Evolutionary conservation across 1,284 basidiomycete species (phyloP).

Genomic region (Cryptococcus sp.): DNA sequence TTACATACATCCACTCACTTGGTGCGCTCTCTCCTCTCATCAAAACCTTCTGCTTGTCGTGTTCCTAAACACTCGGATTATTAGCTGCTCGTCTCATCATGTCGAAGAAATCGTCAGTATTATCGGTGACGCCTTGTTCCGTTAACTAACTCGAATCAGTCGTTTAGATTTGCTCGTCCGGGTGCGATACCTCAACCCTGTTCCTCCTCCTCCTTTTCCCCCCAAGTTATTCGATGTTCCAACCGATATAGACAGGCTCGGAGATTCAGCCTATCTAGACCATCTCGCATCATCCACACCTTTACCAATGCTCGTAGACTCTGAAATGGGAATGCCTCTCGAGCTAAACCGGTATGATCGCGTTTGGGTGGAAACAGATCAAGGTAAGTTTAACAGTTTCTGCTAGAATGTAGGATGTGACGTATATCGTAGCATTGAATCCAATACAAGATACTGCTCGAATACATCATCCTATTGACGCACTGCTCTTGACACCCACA

Average conservation of each 20-base stretch:
- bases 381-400: conserved; percentile 51
- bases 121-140: neutral
- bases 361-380: conserved; percentile 74
- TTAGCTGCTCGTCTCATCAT: neutral
- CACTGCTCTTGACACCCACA: conserved; percentile 31
- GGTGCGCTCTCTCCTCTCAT: too few relatives aligned
- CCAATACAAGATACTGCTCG: conserved; percentile 64
- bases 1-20: too few relatives aligned
- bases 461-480: conserved; percentile 34
- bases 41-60: too few relatives aligned
- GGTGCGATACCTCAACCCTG: conserved; percentile 85
- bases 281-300: conserved; percentile 71
- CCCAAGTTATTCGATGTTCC: conserved; percentile 85
- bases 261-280: conserved; percentile 74
- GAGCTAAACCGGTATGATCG: conserved; percentile 76
- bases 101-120: conserved; percentile 33
- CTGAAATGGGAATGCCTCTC: conserved; percentile 89
- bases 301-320: conserved; percentile 87
- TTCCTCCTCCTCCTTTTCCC: conserved; percentile 89
- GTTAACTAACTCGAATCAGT: conserved; percentile 4
- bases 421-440: conserved; percentile 53
- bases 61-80: too few relatives aligned
- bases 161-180: conserved; percentile 71
- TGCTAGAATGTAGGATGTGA: neutral
- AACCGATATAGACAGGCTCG: conserved; percentile 75